Conservation (phyloP, 495 filamentous ascomycete species). For the Daldinia loculata region DNA sequence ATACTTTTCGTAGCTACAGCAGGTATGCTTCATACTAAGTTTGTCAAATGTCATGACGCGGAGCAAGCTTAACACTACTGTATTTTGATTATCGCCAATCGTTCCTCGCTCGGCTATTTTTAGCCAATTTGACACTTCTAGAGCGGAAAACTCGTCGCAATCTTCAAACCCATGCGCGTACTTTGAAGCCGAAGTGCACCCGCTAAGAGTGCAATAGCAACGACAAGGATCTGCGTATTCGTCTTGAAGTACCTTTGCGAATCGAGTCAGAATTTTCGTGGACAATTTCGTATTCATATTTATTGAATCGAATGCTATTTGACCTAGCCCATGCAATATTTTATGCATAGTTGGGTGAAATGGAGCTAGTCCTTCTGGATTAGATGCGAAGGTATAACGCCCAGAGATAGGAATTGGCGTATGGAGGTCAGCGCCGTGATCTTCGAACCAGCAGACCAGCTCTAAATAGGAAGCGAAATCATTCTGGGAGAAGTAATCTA, state of each 20-base stretch:
- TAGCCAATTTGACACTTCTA: neutral
- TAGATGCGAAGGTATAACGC: too few species aligned
- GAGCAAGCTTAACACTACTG: neutral
- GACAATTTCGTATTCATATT: too few species aligned
- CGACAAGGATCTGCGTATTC: conserved; percentile 1
- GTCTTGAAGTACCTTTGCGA: neutral
- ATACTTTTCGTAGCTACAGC: neutral
- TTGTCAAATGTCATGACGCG: conserved; percentile 6
- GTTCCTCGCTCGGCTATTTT: neutral
- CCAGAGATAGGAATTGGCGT: conserved; percentile 6
- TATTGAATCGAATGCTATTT: neutral
- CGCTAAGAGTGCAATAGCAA: conserved; percentile 14
- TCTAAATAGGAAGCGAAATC: neutral
- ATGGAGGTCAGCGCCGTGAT: conserved; percentile 11
- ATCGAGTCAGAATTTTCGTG: neutral
- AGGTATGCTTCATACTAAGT: conserved; percentile 27
- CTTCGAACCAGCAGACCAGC: conserved; percentile 13
- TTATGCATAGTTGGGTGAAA: neutral
- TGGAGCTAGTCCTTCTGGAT: neutral
- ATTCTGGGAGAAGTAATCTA: too few species aligned
- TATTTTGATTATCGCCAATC: neutral
- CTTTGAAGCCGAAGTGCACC: conserved; percentile 14
- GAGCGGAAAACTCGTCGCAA: too few species aligned
- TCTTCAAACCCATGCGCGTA: neutral
- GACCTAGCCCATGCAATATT: neutral